Evolutionary conservation across 2,329 filamentous ascomycete species (phyloP), one percentile per base, ranked within the genome.

Genomic region (Botrytis aclada): DNA sequence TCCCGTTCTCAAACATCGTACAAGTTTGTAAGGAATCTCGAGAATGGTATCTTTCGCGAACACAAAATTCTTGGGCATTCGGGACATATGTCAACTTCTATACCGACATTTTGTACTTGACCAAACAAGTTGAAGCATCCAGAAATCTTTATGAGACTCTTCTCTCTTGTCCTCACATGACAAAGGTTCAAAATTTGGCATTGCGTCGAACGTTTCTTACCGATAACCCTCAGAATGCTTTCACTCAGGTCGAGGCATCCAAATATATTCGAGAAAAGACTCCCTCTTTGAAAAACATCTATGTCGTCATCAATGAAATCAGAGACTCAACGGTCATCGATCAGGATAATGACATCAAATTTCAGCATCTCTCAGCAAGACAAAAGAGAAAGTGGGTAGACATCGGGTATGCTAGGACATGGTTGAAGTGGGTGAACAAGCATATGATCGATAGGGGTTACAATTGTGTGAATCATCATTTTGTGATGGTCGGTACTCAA

Each of bases 101-200:
- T 41, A 76, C 51, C 72, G 51, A 62, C 73, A 83, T 67, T 75
- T 45, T 70, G 16, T 60, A 70, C 16, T 14, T 70, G 10, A 70
- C 58, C 54, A 29, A 56, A 10, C 47, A 67, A 56, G 3, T 67
- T 32, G 65, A 67, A 25, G 18, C 37, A 32, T 67, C 65, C 47
- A 56, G 25, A 9, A 14, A 18, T 18, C 47, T 56, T 56, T 67
- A 67, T 18, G n/a, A 56, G 22, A 41, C 34, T 43, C 47, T 67
- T 32, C 65, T 67, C n/a, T 67, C 65, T n/a, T 41, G 45, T 51
- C 47, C n/a, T 56, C 47, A 22, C 0, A 56, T 67, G 65, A 56
- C 8, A 3, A 56, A 43, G 20, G 34, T 67, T 22, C 47, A 56
- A 56, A 56, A 67, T 12, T 32, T 67, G 65, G 65, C 65, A 41